These are phyloP conservation scores for Cercospora beticola DNA, from an alignment of 2,329 filamentous ascomycete genomes.

Conservation along the genomic window DNA sequence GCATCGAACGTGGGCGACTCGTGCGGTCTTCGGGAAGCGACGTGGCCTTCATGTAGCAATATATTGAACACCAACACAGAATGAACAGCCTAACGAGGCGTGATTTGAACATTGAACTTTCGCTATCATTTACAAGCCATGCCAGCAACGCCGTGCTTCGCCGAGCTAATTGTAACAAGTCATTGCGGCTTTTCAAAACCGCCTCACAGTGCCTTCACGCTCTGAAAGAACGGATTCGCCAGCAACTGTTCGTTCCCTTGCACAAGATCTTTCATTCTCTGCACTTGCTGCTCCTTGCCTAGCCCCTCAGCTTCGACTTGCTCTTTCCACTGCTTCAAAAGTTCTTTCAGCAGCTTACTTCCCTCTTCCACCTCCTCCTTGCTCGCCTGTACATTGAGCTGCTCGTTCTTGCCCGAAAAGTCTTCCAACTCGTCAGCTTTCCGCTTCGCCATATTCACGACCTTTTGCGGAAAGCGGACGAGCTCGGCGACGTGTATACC, in stretches of 20 bases:
- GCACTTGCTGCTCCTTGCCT: conserved; percentile 70
- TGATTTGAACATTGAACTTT: neutral
- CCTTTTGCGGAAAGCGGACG: conserved; percentile 93
- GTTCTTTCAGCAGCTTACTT: conserved; percentile 76
- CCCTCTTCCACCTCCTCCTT: conserved; percentile 89
- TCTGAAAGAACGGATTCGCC: conserved; percentile 67
- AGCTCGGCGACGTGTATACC: conserved; percentile 98
- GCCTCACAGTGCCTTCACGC: conserved; percentile 49
- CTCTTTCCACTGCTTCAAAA: conserved; percentile 82
- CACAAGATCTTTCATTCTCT: conserved; percentile 76
- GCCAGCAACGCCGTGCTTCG: neutral
- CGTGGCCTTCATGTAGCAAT: conserved; percentile 8
- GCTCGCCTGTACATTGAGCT: conserved; percentile 58
- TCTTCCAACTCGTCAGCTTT: conserved; percentile 98
- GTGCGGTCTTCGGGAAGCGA: neutral
- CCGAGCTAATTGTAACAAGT: neutral
- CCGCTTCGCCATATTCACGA: conserved; percentile 97
- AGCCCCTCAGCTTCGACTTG: conserved; percentile 60
- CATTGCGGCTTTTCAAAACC: neutral
- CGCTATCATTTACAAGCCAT: neutral
- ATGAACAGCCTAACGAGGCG: conserved; percentile 8
- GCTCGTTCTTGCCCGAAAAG: conserved; percentile 70
- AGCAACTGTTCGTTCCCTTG: conserved; percentile 65
- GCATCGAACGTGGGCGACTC: neutral
- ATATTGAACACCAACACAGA: conserved; percentile 6